A percentile compares a stretch with the other conserved stretches of the same genome.
Conservation (phyloP, 495 filamentous ascomycete species). For the Podospora conica region DNA sequence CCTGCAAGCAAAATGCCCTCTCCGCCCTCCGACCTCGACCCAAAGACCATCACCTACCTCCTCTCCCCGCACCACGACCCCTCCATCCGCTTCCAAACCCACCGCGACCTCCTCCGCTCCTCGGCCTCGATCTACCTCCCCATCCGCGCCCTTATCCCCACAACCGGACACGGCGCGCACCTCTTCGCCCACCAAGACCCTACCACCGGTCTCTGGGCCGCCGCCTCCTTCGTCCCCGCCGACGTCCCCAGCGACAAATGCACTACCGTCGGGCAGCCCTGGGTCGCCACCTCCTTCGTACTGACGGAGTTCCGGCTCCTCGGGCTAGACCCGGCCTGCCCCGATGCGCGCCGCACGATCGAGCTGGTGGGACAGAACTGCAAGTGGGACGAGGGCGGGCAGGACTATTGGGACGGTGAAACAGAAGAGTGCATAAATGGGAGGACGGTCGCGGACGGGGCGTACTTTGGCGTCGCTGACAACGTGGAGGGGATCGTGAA, state of each 20-base stretch:
- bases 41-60: conserved; percentile 21
- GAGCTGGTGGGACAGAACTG: neutral
- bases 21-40: neutral
- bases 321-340: neutral
- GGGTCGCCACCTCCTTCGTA: neutral
- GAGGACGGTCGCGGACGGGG: neutral
- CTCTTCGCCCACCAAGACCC: neutral
- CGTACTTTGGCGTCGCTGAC: neutral
- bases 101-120: neutral
- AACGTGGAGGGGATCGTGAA: neutral
- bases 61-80: neutral
- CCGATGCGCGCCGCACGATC: neutral
- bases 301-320: neutral
- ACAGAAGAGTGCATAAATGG: neutral
- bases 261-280: neutral
- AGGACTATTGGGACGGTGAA: neutral
- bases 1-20: neutral
- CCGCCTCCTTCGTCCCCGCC: neutral
- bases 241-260: neutral
- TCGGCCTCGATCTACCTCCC: neutral
- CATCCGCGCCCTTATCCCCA: neutral
- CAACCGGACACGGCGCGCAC: neutral
- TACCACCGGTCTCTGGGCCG: neutral
- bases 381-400: neutral
- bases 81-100: neutral